phyloP scores from a whole-genome alignment of 768 basidiomycete genomes.

The Lentinula sp. region DNA sequence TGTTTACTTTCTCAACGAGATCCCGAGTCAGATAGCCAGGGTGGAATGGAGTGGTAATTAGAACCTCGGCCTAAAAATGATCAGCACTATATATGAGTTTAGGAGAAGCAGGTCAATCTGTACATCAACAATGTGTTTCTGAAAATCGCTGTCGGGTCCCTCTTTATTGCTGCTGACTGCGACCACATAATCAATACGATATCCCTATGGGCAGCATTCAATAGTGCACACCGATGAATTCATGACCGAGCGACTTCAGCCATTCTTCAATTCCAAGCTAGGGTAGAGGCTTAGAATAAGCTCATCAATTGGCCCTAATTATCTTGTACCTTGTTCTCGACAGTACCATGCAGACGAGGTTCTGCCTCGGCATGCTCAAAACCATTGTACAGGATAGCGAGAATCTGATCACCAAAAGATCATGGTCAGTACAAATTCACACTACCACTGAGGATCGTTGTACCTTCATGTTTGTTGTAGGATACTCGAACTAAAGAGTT shows the following conservation, averaged over 20 bases:
- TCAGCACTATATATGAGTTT: not conserved
- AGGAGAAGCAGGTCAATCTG: slow-evolving; percentile 17
- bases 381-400: slow-evolving; percentile 72
- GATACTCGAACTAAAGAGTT: not conserved
- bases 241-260: slow-evolving; percentile 68
- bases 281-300: slow-evolving; percentile 4
- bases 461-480: not conserved
- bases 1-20: slow-evolving; percentile 55
- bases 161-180: slow-evolving; percentile 59
- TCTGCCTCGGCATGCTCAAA: slow-evolving; percentile 59
- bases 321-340: slow-evolving; percentile 62
- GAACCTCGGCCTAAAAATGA: slow-evolving; percentile 55
- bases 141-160: slow-evolving; percentile 73
- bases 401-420: slow-evolving; percentile 34
- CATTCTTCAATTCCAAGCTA: slow-evolving; percentile 71
- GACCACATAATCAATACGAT: not conserved
- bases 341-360: slow-evolving; percentile 72
- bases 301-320: not conserved
- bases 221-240: slow-evolving; percentile 52
- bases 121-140: slow-evolving; percentile 78
- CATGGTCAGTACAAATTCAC: not conserved
- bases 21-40: slow-evolving; percentile 78
- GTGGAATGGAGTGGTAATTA: slow-evolving; percentile 85
- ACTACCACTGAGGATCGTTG: not conserved
- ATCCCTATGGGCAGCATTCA: not conserved